Evolutionary conservation across 116 monocot genomes (phyloP), one percentile per base, ranked within the genome.

Genomic region (Iris pallida): DNA sequence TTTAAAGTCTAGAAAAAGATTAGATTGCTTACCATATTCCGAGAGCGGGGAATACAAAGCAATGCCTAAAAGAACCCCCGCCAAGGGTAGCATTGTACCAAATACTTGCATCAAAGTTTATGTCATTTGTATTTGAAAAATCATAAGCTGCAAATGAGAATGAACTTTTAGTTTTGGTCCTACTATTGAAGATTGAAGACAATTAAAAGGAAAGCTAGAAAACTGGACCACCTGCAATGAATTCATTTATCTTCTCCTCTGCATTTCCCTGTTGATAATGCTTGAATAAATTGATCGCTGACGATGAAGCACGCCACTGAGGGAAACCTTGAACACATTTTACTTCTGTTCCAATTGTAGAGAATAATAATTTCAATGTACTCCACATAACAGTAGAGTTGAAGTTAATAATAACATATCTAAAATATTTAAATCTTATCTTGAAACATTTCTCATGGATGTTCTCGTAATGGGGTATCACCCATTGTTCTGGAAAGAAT

Each of bases 71-170:
- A 20, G 2, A 10, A 8, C 12, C 53, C 10, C 2, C 52, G 47
- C 45, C 43, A 4, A 49, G 61, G 16, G 84, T 87, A 49, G 91
- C 81, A 66, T 91, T 91, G 62, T 87, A 91, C 80, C 84, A 80
- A 46, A 87, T 73, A 51, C 47, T 78, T 52, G 80, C 70, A 68
- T 80, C 75, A 53, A 72, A 84, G 8, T 62, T 72, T 4, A 51
- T 75, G 41, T 44, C 65, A 45, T 65, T 56, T 11, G 91, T 77
- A 60, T 85, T 63, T 43, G 71, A 51, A 45, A 91, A 84, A 45
- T 91, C 91, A 80, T 77, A 91, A 66, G 91, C 91, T 91, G 78
- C 80, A 85, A 30, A 3, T 30, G 62, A 10, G 20, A 49, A 8
- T 17, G 5, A 30, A 30, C 4, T 56, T 43, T 64, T 16, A 47